phyloP scores from a whole-genome alignment of 306 rosid genomes.

The Glycine latifolia region DNA sequence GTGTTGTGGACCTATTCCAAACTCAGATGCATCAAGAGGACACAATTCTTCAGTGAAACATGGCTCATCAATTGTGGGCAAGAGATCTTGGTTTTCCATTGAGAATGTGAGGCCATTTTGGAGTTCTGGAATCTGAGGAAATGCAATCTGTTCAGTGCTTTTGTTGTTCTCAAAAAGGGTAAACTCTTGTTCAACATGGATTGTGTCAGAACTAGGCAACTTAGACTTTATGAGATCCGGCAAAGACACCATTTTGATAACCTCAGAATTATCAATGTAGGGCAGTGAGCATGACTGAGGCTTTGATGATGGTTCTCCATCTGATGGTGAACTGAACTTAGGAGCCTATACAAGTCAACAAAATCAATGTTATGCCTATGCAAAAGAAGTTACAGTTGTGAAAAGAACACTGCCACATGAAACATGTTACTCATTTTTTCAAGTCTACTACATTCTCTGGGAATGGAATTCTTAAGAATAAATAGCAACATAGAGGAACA shows the following conservation, averaged over 20 bases:
- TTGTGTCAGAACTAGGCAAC: slow-evolving; percentile 41
- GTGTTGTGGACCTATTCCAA: slow-evolving; percentile 51
- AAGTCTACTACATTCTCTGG: not conserved
- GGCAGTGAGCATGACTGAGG: slow-evolving; percentile 52
- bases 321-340: slow-evolving; percentile 66
- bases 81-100: slow-evolving; percentile 55
- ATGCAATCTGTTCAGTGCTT: slow-evolving; percentile 45
- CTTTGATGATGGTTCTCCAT: slow-evolving; percentile 66
- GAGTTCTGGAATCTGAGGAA: slow-evolving; percentile 54
- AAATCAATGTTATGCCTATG: not conserved
- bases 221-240: slow-evolving; percentile 63
- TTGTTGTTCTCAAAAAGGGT: slow-evolving; percentile 46
- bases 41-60: slow-evolving; percentile 54
- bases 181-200: slow-evolving; percentile 51
- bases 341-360: slow-evolving; percentile 54
- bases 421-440: slow-evolving; percentile 12
- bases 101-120: slow-evolving; percentile 57
- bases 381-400: not conserved
- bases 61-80: slow-evolving; percentile 54
- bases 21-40: slow-evolving; percentile 53
- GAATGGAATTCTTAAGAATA: not conserved
- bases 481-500: not conserved
- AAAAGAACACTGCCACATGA: not conserved
- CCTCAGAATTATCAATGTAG: slow-evolving; percentile 47
- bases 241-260: slow-evolving; percentile 62